Conservation (phyloP, 2,329 filamentous ascomycete species). For the Incumbomyces lentus region DNA sequence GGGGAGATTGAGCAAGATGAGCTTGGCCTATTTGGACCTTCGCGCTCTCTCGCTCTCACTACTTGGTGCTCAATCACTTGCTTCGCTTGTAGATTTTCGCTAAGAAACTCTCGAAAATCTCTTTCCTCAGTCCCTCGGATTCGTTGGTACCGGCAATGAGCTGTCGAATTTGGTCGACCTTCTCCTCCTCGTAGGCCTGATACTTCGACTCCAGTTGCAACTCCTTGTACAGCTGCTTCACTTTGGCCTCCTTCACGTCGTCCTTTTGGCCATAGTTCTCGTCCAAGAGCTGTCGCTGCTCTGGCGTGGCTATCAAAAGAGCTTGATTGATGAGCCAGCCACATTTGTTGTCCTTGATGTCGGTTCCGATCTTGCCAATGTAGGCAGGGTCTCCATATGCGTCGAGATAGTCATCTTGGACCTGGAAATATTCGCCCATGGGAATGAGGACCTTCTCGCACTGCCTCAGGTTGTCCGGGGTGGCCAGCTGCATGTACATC, state of each 20-base stretch:
- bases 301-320: slow-evolving; percentile 64
- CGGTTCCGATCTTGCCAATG: slow-evolving; percentile 97
- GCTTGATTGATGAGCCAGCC: slow-evolving; percentile 97
- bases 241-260: slow-evolving; percentile 64
- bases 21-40: no score
- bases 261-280: slow-evolving; percentile 93
- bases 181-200: slow-evolving; percentile 79
- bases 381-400: slow-evolving; percentile 87
- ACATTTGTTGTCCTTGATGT: slow-evolving; percentile 99
- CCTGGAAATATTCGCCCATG: slow-evolving; percentile 97
- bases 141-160: slow-evolving; percentile 77
- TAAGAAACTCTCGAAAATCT: slow-evolving; percentile 79
- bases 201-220: slow-evolving; percentile 75
- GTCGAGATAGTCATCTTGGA: slow-evolving; percentile 98
- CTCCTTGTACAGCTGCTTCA: slow-evolving; percentile 85
- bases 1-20: no score
- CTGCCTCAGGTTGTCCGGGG: slow-evolving; percentile 77
- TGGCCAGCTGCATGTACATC: slow-evolving; percentile 74
- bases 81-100: slow-evolving; percentile 91
- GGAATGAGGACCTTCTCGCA: slow-evolving; percentile 88
- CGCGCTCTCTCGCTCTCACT: no score
- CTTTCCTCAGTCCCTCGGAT: slow-evolving; percentile 77
- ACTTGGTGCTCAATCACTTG: no score
- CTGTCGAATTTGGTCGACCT: slow-evolving; percentile 63
- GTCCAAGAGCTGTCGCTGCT: slow-evolving; percentile 80